Base-by-base conservation (phyloP, 768 basidiomycete genomes). In the Kwoniella heveanensis region DNA sequence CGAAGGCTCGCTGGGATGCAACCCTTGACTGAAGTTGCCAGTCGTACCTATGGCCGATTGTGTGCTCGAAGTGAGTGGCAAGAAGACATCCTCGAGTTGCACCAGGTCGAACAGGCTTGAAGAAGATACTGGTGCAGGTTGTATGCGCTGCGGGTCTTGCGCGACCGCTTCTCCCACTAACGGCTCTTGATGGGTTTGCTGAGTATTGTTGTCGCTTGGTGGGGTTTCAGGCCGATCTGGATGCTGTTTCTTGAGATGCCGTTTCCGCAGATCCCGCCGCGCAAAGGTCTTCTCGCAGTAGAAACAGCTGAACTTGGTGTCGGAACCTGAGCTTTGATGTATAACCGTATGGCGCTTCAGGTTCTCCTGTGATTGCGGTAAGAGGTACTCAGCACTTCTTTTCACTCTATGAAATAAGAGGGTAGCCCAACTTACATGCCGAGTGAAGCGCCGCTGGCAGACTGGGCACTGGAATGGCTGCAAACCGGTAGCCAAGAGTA, bases 171-270 rank as follows among this genome's bases (percentile, higher is more conserved):
- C n/a, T n/a, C n/a, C n/a, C n/a, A n/a, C n/a, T n/a, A n/a, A n/a
- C n/a, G 32, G 32, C 32, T 32, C 32, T 32, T 32, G 32, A 32
- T 5, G 13, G 13, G 7, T 5, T 32, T 13, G 32, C 32, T 32
- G 32, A 32, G 32, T 6, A 0, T 19, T 12, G 19, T 32, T 21
- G 9, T 54, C 26, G 22, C 32, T 26, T 13, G 29, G n/a, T 10
- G 53, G 32, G 9, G 32, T 37, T 1, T 27, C 26, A 19, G 53
- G 53, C 17, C 36, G 54, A 55, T 55, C 54, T 10, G 54, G 37
- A 24, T 55, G 54, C 54, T 55, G 29, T 55, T 55, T 55, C 22
- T 30, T 39, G 10, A 55, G 36, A 55, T 55, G 54, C 22, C 54
- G n/a, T 24, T 36, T 30, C 36, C 32, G 36, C 32, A 55, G 36